phyloP scores from a whole-genome alignment of 257 asterid genomes.

The Ocimum tenuiflorum region DNA sequence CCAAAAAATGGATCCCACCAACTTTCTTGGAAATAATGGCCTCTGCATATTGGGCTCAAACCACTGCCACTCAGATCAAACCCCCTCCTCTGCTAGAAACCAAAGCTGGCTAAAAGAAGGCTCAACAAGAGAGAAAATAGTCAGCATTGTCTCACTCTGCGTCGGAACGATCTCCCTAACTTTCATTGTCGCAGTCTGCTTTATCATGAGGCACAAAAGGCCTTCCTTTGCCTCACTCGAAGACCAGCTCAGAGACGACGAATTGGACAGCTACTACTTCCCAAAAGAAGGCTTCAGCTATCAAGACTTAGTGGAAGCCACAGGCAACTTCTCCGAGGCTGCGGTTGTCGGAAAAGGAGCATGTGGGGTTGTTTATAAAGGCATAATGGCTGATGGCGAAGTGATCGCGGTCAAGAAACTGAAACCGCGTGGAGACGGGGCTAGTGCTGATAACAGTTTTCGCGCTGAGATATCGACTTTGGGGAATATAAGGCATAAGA shows the following conservation, averaged over 20 bases:
- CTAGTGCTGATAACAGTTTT: conserved; percentile 58
- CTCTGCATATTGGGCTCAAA: conserved; percentile 31
- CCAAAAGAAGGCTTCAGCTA: conserved; percentile 64
- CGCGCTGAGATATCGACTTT: conserved; percentile 83
- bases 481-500: conserved; percentile 71
- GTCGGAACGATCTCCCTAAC: conserved; percentile 45
- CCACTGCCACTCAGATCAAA: conserved; percentile 34
- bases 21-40: conserved; percentile 60
- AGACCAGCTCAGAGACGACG: conserved; percentile 34
- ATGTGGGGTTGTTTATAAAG: conserved; percentile 81
- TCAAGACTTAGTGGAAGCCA: conserved; percentile 72
- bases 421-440: conserved; percentile 54
- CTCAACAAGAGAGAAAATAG: conserved; percentile 44
- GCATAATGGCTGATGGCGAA: conserved; percentile 54
- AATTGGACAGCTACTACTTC: conserved; percentile 48
- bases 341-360: conserved; percentile 70
- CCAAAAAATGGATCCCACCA: conserved; percentile 60
- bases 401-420: conserved; percentile 68
- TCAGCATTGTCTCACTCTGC: conserved; percentile 46
- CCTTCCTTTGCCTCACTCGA: conserved; percentile 36
- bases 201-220: conserved; percentile 36
- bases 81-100: conserved; percentile 18
- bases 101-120: conserved; percentile 41
- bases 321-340: conserved; percentile 54
- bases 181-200: conserved; percentile 50